Conservation (phyloP, 225 moss, liverwort and hornwort species). For the Straminergon stramineum region DNA sequence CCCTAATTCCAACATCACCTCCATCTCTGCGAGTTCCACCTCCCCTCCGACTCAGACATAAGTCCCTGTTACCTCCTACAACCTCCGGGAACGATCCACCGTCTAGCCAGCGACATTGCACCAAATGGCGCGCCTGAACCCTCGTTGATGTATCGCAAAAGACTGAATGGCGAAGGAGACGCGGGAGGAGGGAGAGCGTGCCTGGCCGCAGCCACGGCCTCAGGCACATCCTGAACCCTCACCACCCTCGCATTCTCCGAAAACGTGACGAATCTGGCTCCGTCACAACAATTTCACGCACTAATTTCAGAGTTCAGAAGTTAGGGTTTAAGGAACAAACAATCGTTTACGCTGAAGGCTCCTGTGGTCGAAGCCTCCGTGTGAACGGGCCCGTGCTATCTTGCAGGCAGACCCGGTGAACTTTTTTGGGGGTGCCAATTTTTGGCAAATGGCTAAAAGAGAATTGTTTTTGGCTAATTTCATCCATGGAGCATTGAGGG, state of each 20-base stretch:
- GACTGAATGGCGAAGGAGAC: not conserved
- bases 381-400: not conserved
- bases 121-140: not conserved
- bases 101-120: not conserved
- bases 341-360: not conserved
- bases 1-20: not conserved
- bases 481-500: not conserved
- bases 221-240: slow-evolving; percentile 22
- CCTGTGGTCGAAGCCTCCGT: not conserved
- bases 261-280: not conserved
- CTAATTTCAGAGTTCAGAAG: not conserved
- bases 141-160: not conserved
- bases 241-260: slow-evolving; percentile 13
- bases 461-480: not conserved
- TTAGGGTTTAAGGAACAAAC: not conserved
- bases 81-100: not conserved
- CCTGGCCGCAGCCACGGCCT: slow-evolving; percentile 35
- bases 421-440: not conserved
- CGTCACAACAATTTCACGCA: no score
- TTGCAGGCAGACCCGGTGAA: not conserved
- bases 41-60: not conserved
- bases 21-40: not conserved
- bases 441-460: not conserved
- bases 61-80: not conserved
- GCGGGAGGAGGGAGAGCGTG: not conserved